Percentiles rank a stretch among this genome's conserved stretches.
Evolutionary conservation across 306 rosid genomes (phyloP).

Genomic region (Quercus dentata): DNA sequence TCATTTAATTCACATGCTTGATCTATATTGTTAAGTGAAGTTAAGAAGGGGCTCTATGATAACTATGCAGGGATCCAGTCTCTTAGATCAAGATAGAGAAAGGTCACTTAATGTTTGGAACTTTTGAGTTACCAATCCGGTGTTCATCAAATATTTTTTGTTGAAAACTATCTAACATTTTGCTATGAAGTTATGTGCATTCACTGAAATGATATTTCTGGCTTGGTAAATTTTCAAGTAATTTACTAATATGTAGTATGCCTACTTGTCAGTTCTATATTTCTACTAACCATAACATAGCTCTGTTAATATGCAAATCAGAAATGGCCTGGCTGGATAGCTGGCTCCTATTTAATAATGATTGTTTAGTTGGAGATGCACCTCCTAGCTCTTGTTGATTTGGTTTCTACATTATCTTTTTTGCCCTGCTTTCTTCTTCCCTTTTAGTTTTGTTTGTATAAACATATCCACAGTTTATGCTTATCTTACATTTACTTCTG

Average conservation of each 20-base stretch:
- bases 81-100: slow-evolving; percentile 1
- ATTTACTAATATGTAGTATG: background rate
- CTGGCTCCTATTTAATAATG: background rate
- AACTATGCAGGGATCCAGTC: background rate
- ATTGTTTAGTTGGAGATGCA: background rate
- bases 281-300: background rate
- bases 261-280: background rate
- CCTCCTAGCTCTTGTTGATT: background rate
- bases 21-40: background rate
- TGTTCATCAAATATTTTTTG: background rate
- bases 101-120: background rate
- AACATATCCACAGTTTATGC: background rate
- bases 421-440: background rate
- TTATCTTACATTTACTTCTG: too few relatives aligned
- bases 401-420: background rate
- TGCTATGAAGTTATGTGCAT: background rate
- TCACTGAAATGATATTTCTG: too few relatives aligned
- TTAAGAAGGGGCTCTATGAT: background rate
- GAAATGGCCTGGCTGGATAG: background rate
- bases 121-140: background rate
- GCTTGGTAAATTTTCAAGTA: too few relatives aligned
- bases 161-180: background rate
- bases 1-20: slow-evolving; percentile 5
- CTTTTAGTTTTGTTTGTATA: background rate
- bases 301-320: background rate